phyloP scores from a whole-genome alignment of 78 protist species.

The Diacronema lutheri region DNA sequence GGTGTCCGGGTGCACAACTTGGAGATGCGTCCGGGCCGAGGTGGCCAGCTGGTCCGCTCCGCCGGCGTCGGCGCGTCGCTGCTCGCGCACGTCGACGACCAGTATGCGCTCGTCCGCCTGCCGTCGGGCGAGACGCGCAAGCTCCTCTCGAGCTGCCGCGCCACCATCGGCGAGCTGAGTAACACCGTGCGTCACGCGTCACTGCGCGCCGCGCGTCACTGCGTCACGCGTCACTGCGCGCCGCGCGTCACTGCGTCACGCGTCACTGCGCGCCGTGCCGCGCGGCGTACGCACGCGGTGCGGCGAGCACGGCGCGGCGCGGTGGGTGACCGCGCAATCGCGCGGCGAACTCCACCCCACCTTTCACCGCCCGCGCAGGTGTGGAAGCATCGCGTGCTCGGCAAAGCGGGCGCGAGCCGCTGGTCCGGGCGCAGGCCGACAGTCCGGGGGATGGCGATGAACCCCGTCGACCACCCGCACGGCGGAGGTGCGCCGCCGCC shows the following conservation, averaged over 20 bases:
- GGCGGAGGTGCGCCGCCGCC: slow-evolving; percentile 50
- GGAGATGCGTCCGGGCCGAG: background rate
- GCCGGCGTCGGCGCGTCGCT: background rate
- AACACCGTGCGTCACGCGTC: background rate
- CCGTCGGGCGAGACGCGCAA: background rate
- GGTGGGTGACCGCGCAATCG: too few species aligned
- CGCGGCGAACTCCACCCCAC: too few species aligned
- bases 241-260: too few species aligned
- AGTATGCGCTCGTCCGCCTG: background rate
- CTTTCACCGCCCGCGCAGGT: too few species aligned
- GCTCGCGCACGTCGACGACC: background rate
- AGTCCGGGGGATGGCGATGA: slow-evolving; percentile 52
- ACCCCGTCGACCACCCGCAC: slow-evolving; percentile 59
- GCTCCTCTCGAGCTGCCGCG: background rate
- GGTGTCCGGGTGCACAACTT: slow-evolving; percentile 9
- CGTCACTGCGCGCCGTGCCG: too few species aligned
- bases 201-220: too few species aligned
- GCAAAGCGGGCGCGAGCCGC: slow-evolving; percentile 24
- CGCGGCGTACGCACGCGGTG: too few species aligned
- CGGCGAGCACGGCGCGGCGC: too few species aligned
- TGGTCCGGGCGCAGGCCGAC: slow-evolving; percentile 30
- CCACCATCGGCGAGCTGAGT: slow-evolving; percentile 6
- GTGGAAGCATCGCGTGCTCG: background rate
- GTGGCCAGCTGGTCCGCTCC: background rate
- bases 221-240: too few species aligned